Conservation (phyloP, 2,329 filamentous ascomycete species). For the Metarhizium album region DNA sequence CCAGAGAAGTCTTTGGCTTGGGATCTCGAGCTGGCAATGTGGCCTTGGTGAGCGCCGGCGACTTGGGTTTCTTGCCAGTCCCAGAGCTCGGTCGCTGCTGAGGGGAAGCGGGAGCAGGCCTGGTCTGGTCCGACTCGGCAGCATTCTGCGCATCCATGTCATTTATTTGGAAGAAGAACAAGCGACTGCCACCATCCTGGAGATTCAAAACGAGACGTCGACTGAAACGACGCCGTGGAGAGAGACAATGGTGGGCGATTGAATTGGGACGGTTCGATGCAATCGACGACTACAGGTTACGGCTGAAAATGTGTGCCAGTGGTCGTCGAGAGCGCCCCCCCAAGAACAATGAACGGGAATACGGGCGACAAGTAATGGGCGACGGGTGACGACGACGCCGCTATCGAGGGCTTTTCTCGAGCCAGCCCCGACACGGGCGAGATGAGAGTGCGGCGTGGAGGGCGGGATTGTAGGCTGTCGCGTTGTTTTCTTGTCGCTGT, state of each 20-base stretch:
- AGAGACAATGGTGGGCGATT: constrained; percentile 1
- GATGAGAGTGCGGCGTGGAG: not conserved
- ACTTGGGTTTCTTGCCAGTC: constrained; percentile 13
- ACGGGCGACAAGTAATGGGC: not conserved
- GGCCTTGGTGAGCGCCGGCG: constrained; percentile 7
- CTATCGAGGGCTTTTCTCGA: constrained; percentile 6
- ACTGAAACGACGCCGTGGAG: constrained; percentile 6
- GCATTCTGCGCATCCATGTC: constrained; percentile 61
- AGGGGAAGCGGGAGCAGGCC: constrained; percentile 43
- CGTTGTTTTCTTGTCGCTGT: not conserved
- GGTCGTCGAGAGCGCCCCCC: not conserved
- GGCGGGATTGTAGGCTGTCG: not conserved
- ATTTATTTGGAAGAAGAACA: constrained; percentile 44
- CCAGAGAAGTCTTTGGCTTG: constrained; percentile 1
- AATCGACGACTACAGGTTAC: not conserved
- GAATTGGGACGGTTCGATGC: not conserved
- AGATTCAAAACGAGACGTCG: constrained; percentile 14
- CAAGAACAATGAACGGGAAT: constrained; percentile 4
- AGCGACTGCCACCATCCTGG: constrained; percentile 50
- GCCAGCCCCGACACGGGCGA: not conserved
- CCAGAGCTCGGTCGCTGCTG: constrained; percentile 26
- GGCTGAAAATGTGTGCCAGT: not conserved
- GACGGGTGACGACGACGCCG: constrained; percentile 5
- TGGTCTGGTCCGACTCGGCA: constrained; percentile 50
- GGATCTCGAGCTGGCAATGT: constrained; percentile 10